Base-by-base conservation (phyloP, 2,329 filamentous ascomycete genomes). In the Coniosporium tulheliwenetii region DNA sequence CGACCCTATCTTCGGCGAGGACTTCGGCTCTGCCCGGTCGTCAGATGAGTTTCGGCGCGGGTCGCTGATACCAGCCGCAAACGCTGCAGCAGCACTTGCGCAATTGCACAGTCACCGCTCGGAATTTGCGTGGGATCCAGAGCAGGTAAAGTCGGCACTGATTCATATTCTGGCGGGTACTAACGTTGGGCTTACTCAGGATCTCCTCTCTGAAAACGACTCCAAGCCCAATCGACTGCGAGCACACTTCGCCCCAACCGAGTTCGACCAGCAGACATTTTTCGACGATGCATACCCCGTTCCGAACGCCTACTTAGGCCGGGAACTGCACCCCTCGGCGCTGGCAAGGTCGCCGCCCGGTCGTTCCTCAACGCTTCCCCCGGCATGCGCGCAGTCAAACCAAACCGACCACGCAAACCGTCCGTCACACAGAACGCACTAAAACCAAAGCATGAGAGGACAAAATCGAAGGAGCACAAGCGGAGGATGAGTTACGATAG, bases 351-450 rank as follows among this genome's bases (percentile, higher is more conserved):
- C 87, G 8, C 87, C 86, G 1, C 82, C 85, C 5, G 85, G 81
- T 41, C 81, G 87, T 46, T 93, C 86, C 10, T 87, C 86, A 1
- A 94, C 86, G 1, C 70, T 94, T 16, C 86, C 87, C 85, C 87
- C 3, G 72, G 89, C 39, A 83, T 91, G 50, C 73, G 84, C 44
- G 72, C 77, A 35, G 66, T 84, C 33, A 83, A 81, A 34, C 71
- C 77, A 15, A 77, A 71, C 41, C 73, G 86, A 42, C 79, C 85
- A 35, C 76, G 86, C 48, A 95, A 93, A 62, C 81, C 83, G 46
- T 95, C 87, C 1, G 75, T 94, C 44, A 81, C 81, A 7, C 86
- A 93, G 58, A 77, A 81, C 49, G 76, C 79, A 33, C 73, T 81
- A 42, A 79, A 82, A 51, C 67, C 73, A 36, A 83, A 83, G 53